Evolutionary conservation across 805 yeast species (phyloP).

Genomic region (Saccharomycopsis synnaedendra): DNA sequence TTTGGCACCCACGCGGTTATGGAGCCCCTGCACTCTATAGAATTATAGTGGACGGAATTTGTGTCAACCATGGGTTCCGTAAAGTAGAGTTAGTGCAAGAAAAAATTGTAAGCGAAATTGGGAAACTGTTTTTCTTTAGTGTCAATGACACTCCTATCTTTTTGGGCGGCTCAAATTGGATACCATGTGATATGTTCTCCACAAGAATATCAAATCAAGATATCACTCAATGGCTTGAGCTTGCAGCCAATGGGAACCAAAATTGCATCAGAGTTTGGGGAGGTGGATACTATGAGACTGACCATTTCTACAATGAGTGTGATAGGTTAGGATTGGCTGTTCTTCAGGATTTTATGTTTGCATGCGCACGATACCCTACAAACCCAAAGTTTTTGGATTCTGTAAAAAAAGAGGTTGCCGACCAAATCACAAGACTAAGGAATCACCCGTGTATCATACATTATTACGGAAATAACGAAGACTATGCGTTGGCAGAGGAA

Average conservation of each 20-base stretch:
- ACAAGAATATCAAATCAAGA: slow-evolving; percentile 25
- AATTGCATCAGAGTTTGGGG: slow-evolving; percentile 40
- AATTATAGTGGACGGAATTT: slow-evolving; percentile 16
- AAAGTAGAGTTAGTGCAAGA: slow-evolving; percentile 30
- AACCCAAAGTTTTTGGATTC: slow-evolving; percentile 25
- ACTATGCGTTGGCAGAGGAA: slow-evolving; percentile 34
- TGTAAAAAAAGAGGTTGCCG: slow-evolving; percentile 27
- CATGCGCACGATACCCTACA: slow-evolving; percentile 44
- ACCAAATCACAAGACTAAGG: slow-evolving; percentile 31
- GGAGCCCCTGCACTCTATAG: slow-evolving; percentile 28
- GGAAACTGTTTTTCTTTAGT: slow-evolving; percentile 32
- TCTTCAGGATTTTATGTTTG: slow-evolving; percentile 51
- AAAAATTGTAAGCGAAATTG: slow-evolving; percentile 19
- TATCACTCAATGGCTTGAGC: slow-evolving; percentile 26
- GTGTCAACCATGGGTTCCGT: slow-evolving; percentile 24
- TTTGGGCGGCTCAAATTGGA: slow-evolving; percentile 35
- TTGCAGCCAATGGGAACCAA: slow-evolving; percentile 29
- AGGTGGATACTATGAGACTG: slow-evolving; percentile 36
- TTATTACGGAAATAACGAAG: slow-evolving; percentile 35
- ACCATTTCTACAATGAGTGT: slow-evolving; percentile 31
- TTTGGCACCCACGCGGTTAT: slow-evolving; percentile 32
- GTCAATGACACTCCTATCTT: slow-evolving; percentile 30
- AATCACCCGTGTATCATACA: slow-evolving; percentile 26
- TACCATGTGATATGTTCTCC: slow-evolving; percentile 33
- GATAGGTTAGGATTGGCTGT: slow-evolving; percentile 28